Base-by-base conservation (phyloP, 140 eudicot species). In the Cichorium intybus region DNA sequence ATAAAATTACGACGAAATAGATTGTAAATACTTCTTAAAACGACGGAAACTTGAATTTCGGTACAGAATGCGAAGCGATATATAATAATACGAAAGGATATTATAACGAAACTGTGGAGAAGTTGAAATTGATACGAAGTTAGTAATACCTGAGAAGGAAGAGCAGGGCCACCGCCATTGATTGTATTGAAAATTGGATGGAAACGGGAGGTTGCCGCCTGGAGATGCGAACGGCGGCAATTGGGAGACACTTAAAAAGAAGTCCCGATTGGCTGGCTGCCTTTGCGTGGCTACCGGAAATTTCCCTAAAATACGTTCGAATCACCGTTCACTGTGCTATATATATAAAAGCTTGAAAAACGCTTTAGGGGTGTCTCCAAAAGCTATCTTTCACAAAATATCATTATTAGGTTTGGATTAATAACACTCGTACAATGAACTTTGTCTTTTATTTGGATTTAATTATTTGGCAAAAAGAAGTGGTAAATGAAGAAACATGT, bases 211-310 rank as follows among this genome's bases (percentile, higher is more conserved):
- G 55, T 50, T 37, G 76, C 76, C 70, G 76, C 55, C 66, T n/a
- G 66, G 21, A 63, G 72, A 73, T 64, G 54, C 60, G 22, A 66
- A 65, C 73, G 79, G 73, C 79, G 79, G 79, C 79, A 48, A 73
- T 72, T 28, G 59, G 56, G 50, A 26, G 71, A 27, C 24, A 20
- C 7, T 26, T 71, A 47, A 12, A 64, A 46, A 58, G 35, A 23
- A 45, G 45, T 58, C 35, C 16, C 34, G 78, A 46, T 64, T 43
- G 65, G 43, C 24, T 43, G 65, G 43, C 24, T 53, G 62, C 21
- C 43, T 70, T 58, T 48, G 57, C 70, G 62, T 48, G 56, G 69
- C 57, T 61, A 55, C 77, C 64, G 76, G 63, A 29, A 71, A 51
- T 48, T 10, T 53, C 41, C 17, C 26, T 58, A 15, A 12, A 24